Evolutionary conservation across 768 basidiomycete species (phyloP).

Genomic region (Hygrophorus pudorinus): DNA sequence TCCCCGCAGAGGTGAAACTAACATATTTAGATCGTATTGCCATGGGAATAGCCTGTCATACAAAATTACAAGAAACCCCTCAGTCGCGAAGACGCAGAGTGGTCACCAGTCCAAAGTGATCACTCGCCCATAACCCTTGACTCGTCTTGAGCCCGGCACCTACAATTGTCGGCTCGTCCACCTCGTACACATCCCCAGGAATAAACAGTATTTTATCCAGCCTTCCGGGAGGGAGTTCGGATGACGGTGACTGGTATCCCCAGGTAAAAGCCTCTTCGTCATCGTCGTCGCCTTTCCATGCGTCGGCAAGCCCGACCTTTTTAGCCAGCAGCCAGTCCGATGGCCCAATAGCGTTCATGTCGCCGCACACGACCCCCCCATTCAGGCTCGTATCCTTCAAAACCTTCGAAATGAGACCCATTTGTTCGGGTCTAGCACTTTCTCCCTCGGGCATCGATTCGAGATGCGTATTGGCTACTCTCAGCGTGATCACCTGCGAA

Average conservation of each 20-base stretch:
- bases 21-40: too few species aligned
- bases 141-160: conserved; percentile 43
- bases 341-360: conserved; percentile 58
- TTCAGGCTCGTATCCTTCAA: conserved; percentile 36
- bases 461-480: conserved; percentile 66
- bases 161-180: conserved; percentile 44
- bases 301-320: conserved; percentile 44
- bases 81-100: neutral
- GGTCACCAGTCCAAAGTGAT: conserved; percentile 51
- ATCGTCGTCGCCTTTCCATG: conserved; percentile 39
- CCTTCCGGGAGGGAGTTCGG: conserved; percentile 38
- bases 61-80: too few species aligned
- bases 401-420: conserved; percentile 40
- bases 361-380: conserved; percentile 58
- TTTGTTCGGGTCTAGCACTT: conserved; percentile 35
- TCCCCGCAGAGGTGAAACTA: too few species aligned
- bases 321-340: conserved; percentile 33
- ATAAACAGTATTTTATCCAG: conserved; percentile 62
- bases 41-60: too few species aligned
- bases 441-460: conserved; percentile 49
- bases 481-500: conserved; percentile 33
- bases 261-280: conserved; percentile 49
- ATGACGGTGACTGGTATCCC: conserved; percentile 49
- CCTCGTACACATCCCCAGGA: conserved; percentile 34
- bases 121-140: conserved; percentile 46